These are phyloP conservation scores for Apiospora arundinis DNA, from an alignment of 2,329 filamentous ascomycete species.

Conservation along the genomic window DNA sequence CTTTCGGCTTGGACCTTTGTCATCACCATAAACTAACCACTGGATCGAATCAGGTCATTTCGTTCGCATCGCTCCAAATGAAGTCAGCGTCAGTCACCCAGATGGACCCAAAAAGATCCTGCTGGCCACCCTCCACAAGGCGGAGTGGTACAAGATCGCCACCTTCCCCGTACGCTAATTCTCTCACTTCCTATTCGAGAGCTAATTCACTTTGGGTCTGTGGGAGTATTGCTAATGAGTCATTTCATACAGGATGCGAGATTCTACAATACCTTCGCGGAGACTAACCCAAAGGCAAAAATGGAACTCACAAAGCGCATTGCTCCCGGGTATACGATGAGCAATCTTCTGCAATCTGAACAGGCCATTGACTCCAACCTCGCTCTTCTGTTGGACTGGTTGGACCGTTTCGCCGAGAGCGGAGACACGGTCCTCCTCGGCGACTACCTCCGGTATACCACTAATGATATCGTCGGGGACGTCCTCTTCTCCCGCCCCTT, in stretches of 20 bases:
- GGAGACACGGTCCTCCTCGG: conserved; percentile 28
- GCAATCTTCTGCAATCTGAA: conserved; percentile 29
- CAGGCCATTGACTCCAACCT: conserved; percentile 28
- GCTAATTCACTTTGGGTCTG: no score
- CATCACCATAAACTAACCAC: no score
- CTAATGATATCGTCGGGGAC: conserved; percentile 41
- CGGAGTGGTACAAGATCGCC: conserved; percentile 43
- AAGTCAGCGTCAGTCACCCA: conserved; percentile 50
- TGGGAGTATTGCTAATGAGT: background rate
- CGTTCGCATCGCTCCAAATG: conserved; percentile 49
- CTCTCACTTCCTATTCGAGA: conserved; percentile 43
- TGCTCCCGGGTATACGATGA: conserved; percentile 35
- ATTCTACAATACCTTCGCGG: background rate
- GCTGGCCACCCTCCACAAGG: conserved; percentile 41
- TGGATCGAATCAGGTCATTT: conserved; percentile 40
- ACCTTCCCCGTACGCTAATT: conserved; percentile 43
- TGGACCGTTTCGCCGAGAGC: conserved; percentile 28
- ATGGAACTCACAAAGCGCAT: conserved; percentile 41
- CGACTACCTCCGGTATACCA: conserved; percentile 33
- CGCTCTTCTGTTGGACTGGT: conserved; percentile 28
- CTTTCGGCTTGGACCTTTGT: no score
- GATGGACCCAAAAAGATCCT: conserved; percentile 47
- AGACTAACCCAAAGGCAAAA: conserved; percentile 41
- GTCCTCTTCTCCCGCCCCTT: conserved; percentile 39
- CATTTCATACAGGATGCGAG: background rate